A percentile compares a stretch with the other conserved stretches of the same genome.
Evolutionary conservation across 2,329 filamentous ascomycete genomes (phyloP).

Genomic region (Hypoxylon sp.): DNA sequence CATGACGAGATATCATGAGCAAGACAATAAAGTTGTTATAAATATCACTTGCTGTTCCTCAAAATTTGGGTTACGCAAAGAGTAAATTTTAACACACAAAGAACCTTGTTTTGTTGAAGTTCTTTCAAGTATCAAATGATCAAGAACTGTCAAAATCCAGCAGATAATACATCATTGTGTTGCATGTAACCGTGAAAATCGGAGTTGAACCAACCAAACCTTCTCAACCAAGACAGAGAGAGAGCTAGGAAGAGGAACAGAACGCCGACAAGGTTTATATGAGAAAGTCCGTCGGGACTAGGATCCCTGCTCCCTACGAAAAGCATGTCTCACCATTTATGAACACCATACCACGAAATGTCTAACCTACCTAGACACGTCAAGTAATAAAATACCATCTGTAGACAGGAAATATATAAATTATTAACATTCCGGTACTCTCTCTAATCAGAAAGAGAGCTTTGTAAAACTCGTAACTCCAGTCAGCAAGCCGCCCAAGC

Average conservation of each 20-base stretch:
- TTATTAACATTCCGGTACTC: not conserved
- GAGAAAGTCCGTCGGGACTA: not conserved
- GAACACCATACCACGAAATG: not conserved
- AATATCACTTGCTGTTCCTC: not conserved
- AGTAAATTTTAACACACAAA: not conserved
- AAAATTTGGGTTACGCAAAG: not conserved
- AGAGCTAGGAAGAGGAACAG: not conserved
- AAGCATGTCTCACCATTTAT: not conserved
- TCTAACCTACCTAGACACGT: not conserved
- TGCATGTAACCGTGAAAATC: not conserved
- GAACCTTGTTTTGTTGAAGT: not conserved
- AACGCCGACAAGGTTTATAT: not conserved
- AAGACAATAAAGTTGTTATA: not conserved
- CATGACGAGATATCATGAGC: not conserved
- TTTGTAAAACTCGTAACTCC: not conserved
- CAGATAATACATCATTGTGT: too few species aligned
- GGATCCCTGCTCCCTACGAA: not conserved
- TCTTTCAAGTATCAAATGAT: not conserved
- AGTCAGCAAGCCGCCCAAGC: not conserved
- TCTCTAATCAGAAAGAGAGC: not conserved
- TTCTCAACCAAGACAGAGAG: not conserved
- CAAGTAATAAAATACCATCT: not conserved
- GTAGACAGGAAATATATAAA: not conserved
- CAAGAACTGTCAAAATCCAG: not conserved
- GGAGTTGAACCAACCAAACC: not conserved